These are phyloP conservation scores for Aspergillus ostianus DNA, from an alignment of 495 filamentous ascomycete genomes.

Conservation along the genomic window DNA sequence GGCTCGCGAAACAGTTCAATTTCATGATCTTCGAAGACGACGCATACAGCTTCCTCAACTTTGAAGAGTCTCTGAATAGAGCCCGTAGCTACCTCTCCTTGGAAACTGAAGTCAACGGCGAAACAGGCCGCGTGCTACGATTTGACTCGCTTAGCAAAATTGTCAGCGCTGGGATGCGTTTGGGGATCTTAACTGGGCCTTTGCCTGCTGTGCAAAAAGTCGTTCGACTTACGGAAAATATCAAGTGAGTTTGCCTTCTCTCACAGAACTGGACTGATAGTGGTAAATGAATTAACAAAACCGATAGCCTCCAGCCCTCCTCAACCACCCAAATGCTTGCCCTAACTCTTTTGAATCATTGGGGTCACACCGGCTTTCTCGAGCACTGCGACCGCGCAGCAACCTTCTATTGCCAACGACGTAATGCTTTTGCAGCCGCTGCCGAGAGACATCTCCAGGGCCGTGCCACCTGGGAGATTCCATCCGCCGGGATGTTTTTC, in stretches of 20 bases:
- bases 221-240: slow-evolving; percentile 1
- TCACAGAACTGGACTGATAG: background rate
- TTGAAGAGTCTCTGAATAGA: background rate
- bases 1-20: slow-evolving; percentile 3
- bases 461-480: slow-evolving; percentile 5
- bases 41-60: slow-evolving; percentile 8
- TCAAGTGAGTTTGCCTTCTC: background rate
- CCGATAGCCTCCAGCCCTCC: slow-evolving; percentile 5
- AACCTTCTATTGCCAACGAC: slow-evolving; percentile 2
- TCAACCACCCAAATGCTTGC: slow-evolving; percentile 11
- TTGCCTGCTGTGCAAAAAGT: slow-evolving; percentile 2
- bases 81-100: slow-evolving; percentile 6
- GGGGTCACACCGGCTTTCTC: slow-evolving; percentile 7
- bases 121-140: slow-evolving; percentile 9
- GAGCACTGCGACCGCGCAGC: slow-evolving; percentile 1
- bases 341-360: slow-evolving; percentile 4
- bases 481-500: slow-evolving; percentile 11
- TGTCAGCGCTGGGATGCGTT: slow-evolving; percentile 5
- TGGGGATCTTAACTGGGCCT: slow-evolving; percentile 6
- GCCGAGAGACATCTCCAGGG: slow-evolving; percentile 1
- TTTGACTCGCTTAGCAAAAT: slow-evolving; percentile 13
- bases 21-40: slow-evolving; percentile 11
- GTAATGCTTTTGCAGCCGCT: slow-evolving; percentile 5
- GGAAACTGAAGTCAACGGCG: slow-evolving; percentile 6
- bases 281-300: background rate